Evolutionary conservation across 2,329 filamentous ascomycete genomes (phyloP), one percentile per base, ranked within the genome.

Genomic region (Trichophyton simii): DNA sequence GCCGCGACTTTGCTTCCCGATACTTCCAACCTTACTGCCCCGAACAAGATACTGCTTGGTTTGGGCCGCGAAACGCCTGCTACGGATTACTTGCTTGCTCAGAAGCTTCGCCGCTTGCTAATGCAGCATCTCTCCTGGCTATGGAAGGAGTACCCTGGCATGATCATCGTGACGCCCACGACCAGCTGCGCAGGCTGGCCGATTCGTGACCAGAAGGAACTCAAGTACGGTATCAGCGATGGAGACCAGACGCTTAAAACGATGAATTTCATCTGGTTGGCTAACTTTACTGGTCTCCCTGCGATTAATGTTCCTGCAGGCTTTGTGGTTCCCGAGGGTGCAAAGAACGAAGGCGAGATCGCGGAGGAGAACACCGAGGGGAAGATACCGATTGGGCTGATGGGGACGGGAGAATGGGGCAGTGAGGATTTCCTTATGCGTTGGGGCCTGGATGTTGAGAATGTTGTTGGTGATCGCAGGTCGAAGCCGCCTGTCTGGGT

Each of bases 241-340:
- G 84, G 80, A 0, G 89, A 92, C 72, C 77, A 74, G 65, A 83
- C 82, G 20, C 74, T 92, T 34, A 77, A 80, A 42, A 86, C 81
- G 68, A 92, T 94, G 88, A 82, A 84, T 72, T 94, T 88, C 72
- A 83, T 87, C 4, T 92, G 87, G 81, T 73, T 92, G 36, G 86
- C 89, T 4, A 95, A 95, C 73, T 83, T 88, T 65, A 82, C 80
- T 0, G 89, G 89, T 0, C 83, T 84, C 34, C 89, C 89, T 0
- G 83, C 87, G 0, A 78, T 91, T 3, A 83, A 79, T 42, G 82
- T 83, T 13, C 88, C 89, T 0, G 82, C 88, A 4, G 89, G 87
- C 1, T 92, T 88, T 72, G 81, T 78, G 2, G 72, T 57, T 70
- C 79, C 11, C 0, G 64, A 68, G 1, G 36, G 41, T 1, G 13